phyloP scores from a whole-genome alignment of 306 rosid genomes.

The Arachis stenosperma region DNA sequence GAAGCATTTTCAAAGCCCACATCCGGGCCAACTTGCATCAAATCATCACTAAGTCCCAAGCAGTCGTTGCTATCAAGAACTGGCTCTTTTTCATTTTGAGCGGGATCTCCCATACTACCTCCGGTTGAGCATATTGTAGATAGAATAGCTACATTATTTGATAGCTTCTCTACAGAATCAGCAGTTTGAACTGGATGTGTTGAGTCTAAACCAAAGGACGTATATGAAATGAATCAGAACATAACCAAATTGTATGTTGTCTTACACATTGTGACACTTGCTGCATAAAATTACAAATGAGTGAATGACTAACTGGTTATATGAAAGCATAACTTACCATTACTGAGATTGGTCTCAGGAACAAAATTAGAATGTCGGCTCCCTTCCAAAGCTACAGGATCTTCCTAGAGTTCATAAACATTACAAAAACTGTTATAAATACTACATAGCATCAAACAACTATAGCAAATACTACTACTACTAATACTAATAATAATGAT shows the following conservation, averaged over 20 bases:
- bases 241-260: neutral
- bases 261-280: neutral
- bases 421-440: slow-evolving; percentile 25
- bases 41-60: slow-evolving; percentile 26
- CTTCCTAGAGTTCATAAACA: slow-evolving; percentile 45
- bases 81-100: slow-evolving; percentile 36
- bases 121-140: slow-evolving; percentile 30
- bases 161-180: slow-evolving; percentile 39
- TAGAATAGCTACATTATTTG: slow-evolving; percentile 35
- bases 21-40: slow-evolving; percentile 38
- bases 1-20: slow-evolving; percentile 43
- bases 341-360: slow-evolving; percentile 15
- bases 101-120: slow-evolving; percentile 23
- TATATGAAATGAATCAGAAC: slow-evolving; percentile 30
- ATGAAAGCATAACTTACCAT: slow-evolving; percentile 42
- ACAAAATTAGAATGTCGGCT: slow-evolving; percentile 2
- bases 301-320: neutral
- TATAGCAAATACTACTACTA: neutral
- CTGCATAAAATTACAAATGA: slow-evolving; percentile 21
- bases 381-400: slow-evolving; percentile 28
- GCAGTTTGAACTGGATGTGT: slow-evolving; percentile 27
- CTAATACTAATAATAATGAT: neutral
- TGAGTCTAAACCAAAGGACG: slow-evolving; percentile 31
- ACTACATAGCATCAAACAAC: neutral
- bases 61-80: slow-evolving; percentile 32